Conservation (phyloP, 768 basidiomycete species). For the Boletus subcaerulescens region DNA sequence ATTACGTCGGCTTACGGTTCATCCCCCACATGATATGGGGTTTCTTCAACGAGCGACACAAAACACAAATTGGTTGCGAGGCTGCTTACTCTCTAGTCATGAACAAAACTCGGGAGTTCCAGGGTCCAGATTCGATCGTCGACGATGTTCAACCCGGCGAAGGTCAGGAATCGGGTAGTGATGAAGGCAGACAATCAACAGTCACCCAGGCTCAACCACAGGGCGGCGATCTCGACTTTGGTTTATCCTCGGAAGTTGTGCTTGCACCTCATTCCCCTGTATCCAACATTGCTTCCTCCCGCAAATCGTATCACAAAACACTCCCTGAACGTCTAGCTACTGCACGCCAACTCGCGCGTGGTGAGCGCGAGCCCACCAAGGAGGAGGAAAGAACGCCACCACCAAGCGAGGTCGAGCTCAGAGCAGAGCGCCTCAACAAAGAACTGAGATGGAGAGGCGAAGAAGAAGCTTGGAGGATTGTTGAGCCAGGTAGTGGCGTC, state of each 20-base stretch:
- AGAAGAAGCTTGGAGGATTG: conserved; percentile 73
- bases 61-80: conserved; percentile 78
- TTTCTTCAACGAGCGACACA: conserved; percentile 85
- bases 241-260: conserved; percentile 59
- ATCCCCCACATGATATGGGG: conserved; percentile 89
- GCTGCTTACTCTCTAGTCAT: conserved; percentile 75
- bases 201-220: conserved; percentile 9
- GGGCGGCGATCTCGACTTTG: conserved; percentile 73
- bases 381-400: conserved; percentile 78
- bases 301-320: conserved; percentile 72
- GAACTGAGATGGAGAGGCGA: conserved; percentile 85
- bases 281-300: conserved; percentile 60
- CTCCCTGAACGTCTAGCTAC: conserved; percentile 63
- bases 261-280: conserved; percentile 65
- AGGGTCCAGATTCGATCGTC: conserved; percentile 28
- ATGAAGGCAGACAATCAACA: conserved; percentile 7
- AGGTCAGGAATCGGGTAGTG: neutral
- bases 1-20: conserved; percentile 77
- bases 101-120: conserved; percentile 58
- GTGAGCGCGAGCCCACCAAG: conserved; percentile 80
- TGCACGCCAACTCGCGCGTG: conserved; percentile 72
- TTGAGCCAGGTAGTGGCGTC: conserved; percentile 59
- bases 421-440: conserved; percentile 84
- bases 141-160: conserved; percentile 19
- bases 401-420: conserved; percentile 83